Percentiles rank a stretch among this genome's conserved stretches.
Evolutionary conservation across 23 red algal species (phyloP).

Genomic region (Chondrus crispus): DNA sequence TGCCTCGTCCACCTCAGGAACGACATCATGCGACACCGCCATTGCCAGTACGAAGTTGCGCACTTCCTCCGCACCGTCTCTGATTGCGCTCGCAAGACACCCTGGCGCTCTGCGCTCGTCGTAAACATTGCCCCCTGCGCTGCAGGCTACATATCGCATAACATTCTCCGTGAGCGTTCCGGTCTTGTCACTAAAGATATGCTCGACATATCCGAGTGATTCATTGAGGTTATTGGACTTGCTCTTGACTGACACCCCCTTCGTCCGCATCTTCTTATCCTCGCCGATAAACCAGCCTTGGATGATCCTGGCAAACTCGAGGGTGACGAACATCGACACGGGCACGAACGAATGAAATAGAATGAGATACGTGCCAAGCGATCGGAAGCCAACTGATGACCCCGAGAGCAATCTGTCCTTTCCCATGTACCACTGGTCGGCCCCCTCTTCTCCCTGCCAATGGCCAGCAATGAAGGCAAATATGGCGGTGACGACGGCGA

Average conservation of each 20-base stretch:
- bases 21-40: slow-evolving; percentile 87
- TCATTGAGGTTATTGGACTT: slow-evolving; percentile 80
- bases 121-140: slow-evolving; percentile 43
- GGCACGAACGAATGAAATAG: slow-evolving; percentile 83
- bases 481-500: slow-evolving; percentile 56
- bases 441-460: slow-evolving; percentile 34
- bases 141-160: slow-evolving; percentile 76
- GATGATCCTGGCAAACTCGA: slow-evolving; percentile 81
- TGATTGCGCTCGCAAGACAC: slow-evolving; percentile 12
- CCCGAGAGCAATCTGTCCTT: slow-evolving; percentile 45
- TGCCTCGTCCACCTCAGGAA: slow-evolving; percentile 39
- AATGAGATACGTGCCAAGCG: slow-evolving; percentile 86
- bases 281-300: slow-evolving; percentile 73
- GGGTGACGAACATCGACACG: slow-evolving; percentile 83
- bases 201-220: slow-evolving; percentile 58
- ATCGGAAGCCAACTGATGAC: slow-evolving; percentile 2
- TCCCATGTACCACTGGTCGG: slow-evolving; percentile 79
- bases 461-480: slow-evolving; percentile 44
- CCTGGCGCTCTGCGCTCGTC: slow-evolving; percentile 26
- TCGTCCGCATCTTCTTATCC: slow-evolving; percentile 66
- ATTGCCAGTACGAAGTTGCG: slow-evolving; percentile 70
- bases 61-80: background rate
- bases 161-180: slow-evolving; percentile 87
- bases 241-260: slow-evolving; percentile 14
- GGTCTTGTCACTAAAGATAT: slow-evolving; percentile 87